Conservation (phyloP, 23 red algal genomes). For the Gracilaria caudata region DNA sequence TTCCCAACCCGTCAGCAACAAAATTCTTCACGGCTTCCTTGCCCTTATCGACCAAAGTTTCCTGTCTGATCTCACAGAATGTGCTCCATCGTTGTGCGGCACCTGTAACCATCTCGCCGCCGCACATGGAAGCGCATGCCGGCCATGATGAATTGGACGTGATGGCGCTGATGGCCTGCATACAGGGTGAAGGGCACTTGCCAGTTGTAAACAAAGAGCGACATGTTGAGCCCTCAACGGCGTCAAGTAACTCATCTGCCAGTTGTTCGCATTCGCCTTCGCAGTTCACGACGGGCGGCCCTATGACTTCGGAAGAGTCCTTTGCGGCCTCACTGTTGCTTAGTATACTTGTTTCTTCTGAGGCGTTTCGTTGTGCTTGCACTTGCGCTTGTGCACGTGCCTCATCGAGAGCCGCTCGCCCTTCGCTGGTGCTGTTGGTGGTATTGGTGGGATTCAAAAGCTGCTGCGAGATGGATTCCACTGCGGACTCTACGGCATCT, state of each 20-base stretch:
- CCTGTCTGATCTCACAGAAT: conserved; percentile 34
- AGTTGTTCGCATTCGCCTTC: conserved; percentile 41
- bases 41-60: conserved; percentile 62
- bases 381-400: conserved; percentile 36
- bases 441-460: neutral
- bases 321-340: neutral
- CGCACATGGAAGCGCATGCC: conserved; percentile 41
- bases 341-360: no score
- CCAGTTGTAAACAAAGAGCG: conserved; percentile 46
- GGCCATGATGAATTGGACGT: conserved; percentile 42
- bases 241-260: conserved; percentile 28
- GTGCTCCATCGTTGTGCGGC: conserved; percentile 55
- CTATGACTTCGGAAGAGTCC: neutral
- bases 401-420: conserved; percentile 40
- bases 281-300: neutral
- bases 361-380: neutral
- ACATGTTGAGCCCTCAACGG: conserved; percentile 44
- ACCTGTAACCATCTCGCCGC: conserved; percentile 41
- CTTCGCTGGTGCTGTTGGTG: neutral
- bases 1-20: conserved; percentile 31
- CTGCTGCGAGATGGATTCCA: neutral
- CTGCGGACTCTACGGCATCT: neutral
- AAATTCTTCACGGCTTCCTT: conserved; percentile 73
- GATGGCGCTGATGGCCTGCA: neutral
- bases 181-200: conserved; percentile 48